Conservation (phyloP, 2,329 filamentous ascomycete species). For the Xylaria sp. region DNA sequence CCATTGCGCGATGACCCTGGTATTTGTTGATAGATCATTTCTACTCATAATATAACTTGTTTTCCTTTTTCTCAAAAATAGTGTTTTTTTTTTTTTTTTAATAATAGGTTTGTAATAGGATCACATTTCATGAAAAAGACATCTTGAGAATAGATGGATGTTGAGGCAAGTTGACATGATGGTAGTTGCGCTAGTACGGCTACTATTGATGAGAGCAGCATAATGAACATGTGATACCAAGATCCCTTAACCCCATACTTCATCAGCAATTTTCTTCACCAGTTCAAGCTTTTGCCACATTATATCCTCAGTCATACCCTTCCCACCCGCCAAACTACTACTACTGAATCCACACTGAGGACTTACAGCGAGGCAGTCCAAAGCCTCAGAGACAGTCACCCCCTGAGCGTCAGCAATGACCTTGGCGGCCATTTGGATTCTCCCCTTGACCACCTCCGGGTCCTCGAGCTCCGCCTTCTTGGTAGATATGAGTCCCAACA, state of each 20-base stretch:
- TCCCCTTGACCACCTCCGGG: constrained; percentile 56
- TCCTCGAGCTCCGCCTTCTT: constrained; percentile 62
- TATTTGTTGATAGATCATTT: too few relatives aligned
- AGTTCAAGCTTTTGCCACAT: constrained; percentile 49
- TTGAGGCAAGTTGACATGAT: too few relatives aligned
- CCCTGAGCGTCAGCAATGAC: constrained; percentile 68
- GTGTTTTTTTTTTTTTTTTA: too few relatives aligned
- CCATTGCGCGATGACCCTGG: too few relatives aligned
- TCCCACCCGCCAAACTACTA: constrained; percentile 46
- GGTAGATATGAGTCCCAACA: constrained; percentile 62
- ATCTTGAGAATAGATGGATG: too few relatives aligned
- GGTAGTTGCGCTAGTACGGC: too few relatives aligned
- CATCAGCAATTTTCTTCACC: constrained; percentile 42
- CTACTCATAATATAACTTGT: too few relatives aligned
- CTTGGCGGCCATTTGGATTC: constrained; percentile 60
- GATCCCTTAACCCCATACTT: constrained; percentile 41
- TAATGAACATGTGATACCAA: too few relatives aligned
- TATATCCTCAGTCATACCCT: constrained; percentile 44
- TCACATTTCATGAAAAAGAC: too few relatives aligned
- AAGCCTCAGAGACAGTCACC: constrained; percentile 63
- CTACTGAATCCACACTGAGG: constrained; percentile 64
- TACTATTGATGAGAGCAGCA: too few relatives aligned
- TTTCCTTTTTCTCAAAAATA: too few relatives aligned
- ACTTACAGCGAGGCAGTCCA: constrained; percentile 66
- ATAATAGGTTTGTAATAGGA: too few relatives aligned